These are phyloP conservation scores for Pleurotus pulmonarius DNA, from an alignment of 768 basidiomycete species.

Conservation along the genomic window DNA sequence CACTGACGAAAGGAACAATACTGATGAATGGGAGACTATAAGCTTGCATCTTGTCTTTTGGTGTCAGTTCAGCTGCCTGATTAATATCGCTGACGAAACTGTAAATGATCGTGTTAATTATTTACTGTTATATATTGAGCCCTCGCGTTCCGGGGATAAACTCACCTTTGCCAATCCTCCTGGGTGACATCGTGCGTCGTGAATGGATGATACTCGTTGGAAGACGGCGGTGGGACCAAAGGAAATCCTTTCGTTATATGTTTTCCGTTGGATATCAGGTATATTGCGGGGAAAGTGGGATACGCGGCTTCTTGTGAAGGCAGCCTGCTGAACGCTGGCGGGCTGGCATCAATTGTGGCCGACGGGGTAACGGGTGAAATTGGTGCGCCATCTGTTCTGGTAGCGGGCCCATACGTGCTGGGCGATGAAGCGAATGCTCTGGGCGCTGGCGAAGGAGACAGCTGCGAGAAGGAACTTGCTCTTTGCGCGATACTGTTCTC, in stretches of 20 bases:
- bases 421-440: not conserved
- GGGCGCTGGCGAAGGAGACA: not conserved
- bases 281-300: conserved; percentile 26
- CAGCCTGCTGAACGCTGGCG: conserved; percentile 16
- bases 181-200: conserved; percentile 43
- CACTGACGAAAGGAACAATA: conserved; percentile 25
- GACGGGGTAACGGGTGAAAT: not conserved
- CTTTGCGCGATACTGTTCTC: not conserved
- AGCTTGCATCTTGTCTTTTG: conserved; percentile 24
- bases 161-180: conserved; percentile 45
- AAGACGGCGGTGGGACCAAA: conserved; percentile 34
- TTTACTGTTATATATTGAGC: not conserved
- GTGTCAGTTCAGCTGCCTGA: conserved; percentile 26
- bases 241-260: conserved; percentile 42
- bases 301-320: conserved; percentile 16
- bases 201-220: conserved; percentile 43
- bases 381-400: not conserved
- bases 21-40: conserved; percentile 22
- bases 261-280: conserved; percentile 24
- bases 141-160: not conserved
- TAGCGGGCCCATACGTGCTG: too few relatives aligned
- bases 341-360: not conserved
- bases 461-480: not conserved
- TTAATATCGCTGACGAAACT: conserved; percentile 40
- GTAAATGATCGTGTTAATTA: not conserved